A percentile compares a stretch with the other conserved stretches of the same genome.
Evolutionary conservation across 2,329 filamentous ascomycete genomes (phyloP).

Genomic region (Tolypocladium pustulatum): DNA sequence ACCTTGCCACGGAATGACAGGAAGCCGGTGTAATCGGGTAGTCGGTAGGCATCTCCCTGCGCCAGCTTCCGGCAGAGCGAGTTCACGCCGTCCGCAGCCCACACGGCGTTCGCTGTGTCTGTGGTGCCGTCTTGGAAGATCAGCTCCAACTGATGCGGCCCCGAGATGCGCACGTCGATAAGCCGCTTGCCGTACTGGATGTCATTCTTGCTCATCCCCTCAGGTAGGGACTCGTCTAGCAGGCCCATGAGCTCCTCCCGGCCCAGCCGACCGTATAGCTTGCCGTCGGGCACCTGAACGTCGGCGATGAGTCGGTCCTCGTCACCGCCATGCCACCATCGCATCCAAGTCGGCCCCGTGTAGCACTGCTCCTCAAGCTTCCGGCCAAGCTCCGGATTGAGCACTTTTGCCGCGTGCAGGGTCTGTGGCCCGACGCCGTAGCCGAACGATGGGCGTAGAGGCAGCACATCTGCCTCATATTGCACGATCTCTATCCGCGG

Average conservation of each 20-base stretch:
- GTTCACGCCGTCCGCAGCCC: constrained; percentile 2
- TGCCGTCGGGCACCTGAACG: constrained; percentile 1
- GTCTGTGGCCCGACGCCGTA: constrained; percentile 1
- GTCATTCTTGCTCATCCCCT: neutral
- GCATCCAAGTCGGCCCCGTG: neutral
- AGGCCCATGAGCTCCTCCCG: constrained; percentile 1
- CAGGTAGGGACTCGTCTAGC: neutral
- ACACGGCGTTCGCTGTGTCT: neutral
- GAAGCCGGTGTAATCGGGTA: neutral
- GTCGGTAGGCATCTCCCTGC: neutral
- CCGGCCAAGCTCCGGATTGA: neutral
- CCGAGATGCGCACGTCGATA: neutral
- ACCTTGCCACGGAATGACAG: neutral
- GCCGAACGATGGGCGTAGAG: neutral
- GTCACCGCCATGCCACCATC: neutral
- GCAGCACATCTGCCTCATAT: neutral
- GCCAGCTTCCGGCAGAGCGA: neutral
- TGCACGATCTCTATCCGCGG: neutral
- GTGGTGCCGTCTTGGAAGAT: neutral
- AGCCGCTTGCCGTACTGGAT: constrained; percentile 2
- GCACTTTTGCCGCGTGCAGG: neutral
- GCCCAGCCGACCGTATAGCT: neutral
- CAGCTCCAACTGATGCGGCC: neutral
- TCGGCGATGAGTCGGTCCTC: constrained; percentile 1
- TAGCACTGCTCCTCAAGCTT: neutral